phyloP scores from a whole-genome alignment of 1,139 yeast genomes.

The Suhomyces kunorum region DNA sequence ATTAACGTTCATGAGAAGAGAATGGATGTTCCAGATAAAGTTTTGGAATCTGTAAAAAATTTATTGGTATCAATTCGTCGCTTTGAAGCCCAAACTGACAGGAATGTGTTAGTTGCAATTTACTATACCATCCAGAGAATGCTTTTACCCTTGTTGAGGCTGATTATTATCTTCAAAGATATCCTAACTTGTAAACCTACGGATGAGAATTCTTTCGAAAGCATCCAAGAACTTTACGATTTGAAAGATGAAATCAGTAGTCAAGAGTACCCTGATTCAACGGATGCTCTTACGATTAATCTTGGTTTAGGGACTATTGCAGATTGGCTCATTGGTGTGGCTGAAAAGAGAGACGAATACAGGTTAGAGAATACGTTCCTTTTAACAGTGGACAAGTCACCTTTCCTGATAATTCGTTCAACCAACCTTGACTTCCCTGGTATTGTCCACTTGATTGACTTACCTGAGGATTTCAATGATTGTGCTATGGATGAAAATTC shows the following conservation, averaged over 20 bases:
- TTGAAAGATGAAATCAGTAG: slow-evolving; percentile 21
- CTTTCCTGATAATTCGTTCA: slow-evolving; percentile 30
- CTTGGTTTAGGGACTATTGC: slow-evolving; percentile 26
- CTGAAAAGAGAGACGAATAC: slow-evolving; percentile 1
- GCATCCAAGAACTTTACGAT: slow-evolving; percentile 20
- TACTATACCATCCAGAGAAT: slow-evolving; percentile 34
- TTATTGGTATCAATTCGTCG: background rate
- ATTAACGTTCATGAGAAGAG: slow-evolving; percentile 1
- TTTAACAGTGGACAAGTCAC: too few species aligned
- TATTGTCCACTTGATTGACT: slow-evolving; percentile 37
- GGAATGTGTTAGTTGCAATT: slow-evolving; percentile 16
- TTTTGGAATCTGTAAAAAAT: background rate
- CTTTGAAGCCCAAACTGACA: background rate
- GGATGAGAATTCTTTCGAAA: slow-evolving; percentile 29
- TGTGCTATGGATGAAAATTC: slow-evolving; percentile 30
- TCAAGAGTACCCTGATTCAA: slow-evolving; percentile 23
- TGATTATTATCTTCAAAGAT: slow-evolving; percentile 37
- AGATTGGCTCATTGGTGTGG: slow-evolving; percentile 20
- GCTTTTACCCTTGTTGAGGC: slow-evolving; percentile 39
- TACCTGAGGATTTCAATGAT: slow-evolving; percentile 39
- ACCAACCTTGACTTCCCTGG: slow-evolving; percentile 40
- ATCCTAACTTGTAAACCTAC: slow-evolving; percentile 28
- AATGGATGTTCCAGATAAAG: background rate
- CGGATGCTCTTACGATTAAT: slow-evolving; percentile 24
- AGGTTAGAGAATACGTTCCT: slow-evolving; percentile 29